phyloP scores from a whole-genome alignment of 306 rosid genomes.

The Argentina anserina region DNA sequence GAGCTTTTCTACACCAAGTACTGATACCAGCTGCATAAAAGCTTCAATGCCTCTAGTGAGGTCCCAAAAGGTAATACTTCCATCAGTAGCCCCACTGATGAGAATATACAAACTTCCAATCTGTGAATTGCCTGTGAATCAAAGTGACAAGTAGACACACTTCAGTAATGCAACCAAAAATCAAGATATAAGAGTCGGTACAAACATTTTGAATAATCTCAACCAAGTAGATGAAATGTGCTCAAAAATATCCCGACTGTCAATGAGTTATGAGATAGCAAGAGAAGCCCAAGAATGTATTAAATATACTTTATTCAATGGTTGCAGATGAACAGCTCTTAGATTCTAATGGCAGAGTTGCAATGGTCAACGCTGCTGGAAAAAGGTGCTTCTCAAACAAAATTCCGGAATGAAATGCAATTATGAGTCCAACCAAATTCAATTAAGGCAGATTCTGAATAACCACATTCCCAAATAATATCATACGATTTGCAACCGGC shows the following conservation, averaged over 20 bases:
- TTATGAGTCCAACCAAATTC: background rate
- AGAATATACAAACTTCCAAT: slow-evolving; percentile 50
- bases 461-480: background rate
- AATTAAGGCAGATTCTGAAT: background rate
- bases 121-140: slow-evolving; percentile 42
- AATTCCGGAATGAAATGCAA: background rate
- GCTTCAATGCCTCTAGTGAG: slow-evolving; percentile 59
- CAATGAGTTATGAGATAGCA: background rate
- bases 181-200: background rate
- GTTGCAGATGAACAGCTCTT: background rate
- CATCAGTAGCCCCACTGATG: slow-evolving; percentile 94
- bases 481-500: background rate
- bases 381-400: background rate
- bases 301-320: background rate
- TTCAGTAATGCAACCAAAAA: background rate
- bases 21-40: slow-evolving; percentile 59
- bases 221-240: no score
- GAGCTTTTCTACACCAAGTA: slow-evolving; percentile 45
- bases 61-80: slow-evolving; percentile 91
- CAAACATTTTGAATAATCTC: background rate
- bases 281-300: background rate
- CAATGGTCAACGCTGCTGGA: background rate
- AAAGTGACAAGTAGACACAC: background rate
- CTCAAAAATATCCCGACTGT: background rate
- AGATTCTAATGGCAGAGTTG: background rate